Evolutionary conservation across 495 filamentous ascomycete genomes (phyloP), one percentile per base, ranked within the genome.

Genomic region (Aspergillus avenaceus): DNA sequence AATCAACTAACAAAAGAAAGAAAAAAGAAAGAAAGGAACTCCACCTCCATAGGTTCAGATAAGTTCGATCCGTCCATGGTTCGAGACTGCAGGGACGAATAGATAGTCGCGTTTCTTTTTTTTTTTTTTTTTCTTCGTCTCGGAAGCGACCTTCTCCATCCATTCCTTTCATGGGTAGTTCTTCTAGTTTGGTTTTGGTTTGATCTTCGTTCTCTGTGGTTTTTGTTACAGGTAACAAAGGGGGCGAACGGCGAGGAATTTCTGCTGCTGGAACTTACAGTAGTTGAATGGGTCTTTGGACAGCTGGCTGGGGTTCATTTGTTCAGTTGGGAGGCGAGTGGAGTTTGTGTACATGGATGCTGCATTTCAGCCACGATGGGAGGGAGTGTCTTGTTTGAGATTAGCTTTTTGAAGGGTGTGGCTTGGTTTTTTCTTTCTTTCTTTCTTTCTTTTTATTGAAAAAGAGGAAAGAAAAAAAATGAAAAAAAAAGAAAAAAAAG

Each of bases 291-390:
- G 34, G 32, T 22, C 44, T 43, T 46, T n/a, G n/a, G 36, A 49
- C 52, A 55, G 47, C 52, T 55, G 52, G 52, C 52, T 36, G 27
- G 6, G 47, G 27, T 18, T 41, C 9, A 55, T 55, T 55, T 50
- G 52, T 55, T 47, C 31, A 40, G 26, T 37, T 22, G 23, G 27
- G 24, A 13, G n/a, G 31, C 23, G 14, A n/a, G 41, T 45, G 43
- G 31, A 47, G 18, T 31, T 24, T 12, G 19, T 38, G 45, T n/a
- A 37, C n/a, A 34, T 31, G 44, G 44, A 46, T 46, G 21, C 13
- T 46, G 45, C 45, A 47, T 32, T 25, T 26, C 18, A 18, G 45
- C 28, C 31, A 24, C 45, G 29, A 47, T 37, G 29, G 21, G 19
- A 42, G 1, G 2, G 14, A 32, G 21, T 38, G 16, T 38, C 34